Base-by-base conservation (phyloP, 1,284 basidiomycete species). In the Apiotrichum sp. region DNA sequence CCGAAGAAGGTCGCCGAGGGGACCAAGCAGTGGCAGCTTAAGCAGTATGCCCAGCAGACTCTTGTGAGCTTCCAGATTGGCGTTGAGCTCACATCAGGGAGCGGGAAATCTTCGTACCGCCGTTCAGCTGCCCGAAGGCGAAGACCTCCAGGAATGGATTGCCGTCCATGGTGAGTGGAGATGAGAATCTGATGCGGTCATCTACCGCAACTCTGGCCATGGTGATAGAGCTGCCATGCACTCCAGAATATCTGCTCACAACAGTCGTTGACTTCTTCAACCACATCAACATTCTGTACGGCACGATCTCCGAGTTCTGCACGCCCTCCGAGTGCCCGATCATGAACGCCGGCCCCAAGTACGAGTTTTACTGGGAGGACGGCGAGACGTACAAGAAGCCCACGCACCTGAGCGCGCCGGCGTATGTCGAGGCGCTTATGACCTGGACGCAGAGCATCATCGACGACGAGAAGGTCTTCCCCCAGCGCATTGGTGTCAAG, bases 301-400 rank as follows among this genome's bases (percentile, higher is more conserved):
- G 93, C 8, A 96, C 92, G 4, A 85, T 97, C 16, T 93, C 92
- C 5, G 93, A 97, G 76, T 97, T 97, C 71, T 97, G 93, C 74
- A 95, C 89, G n/a, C 82, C 86, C 14, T 84, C 90, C 69, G 89
- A 95, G 87, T 99, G 96, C 72, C 92, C 93, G 6, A 88, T 97
- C 64, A 99, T 99, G 96, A 96, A 93, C 70, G 95, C 96, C 6
- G 96, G 96, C 9, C 91, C 93, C 64, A 84, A 95, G 87, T 95
- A 92, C 73, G 96, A 99, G 75, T 99, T 98, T 76, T 85, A 97
- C 34, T 99, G 96, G 95, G 95, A 98, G 75, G 96, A 98, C 68
- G 91, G 92, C 14, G 82, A 85, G 53, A 87, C 84, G 62, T 95
- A 87, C 81, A 93, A 89, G 77, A 86, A 86, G 60, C 92, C 92